phyloP scores from a whole-genome alignment of 129 eudicot genomes.

The Lonicera japonica region DNA sequence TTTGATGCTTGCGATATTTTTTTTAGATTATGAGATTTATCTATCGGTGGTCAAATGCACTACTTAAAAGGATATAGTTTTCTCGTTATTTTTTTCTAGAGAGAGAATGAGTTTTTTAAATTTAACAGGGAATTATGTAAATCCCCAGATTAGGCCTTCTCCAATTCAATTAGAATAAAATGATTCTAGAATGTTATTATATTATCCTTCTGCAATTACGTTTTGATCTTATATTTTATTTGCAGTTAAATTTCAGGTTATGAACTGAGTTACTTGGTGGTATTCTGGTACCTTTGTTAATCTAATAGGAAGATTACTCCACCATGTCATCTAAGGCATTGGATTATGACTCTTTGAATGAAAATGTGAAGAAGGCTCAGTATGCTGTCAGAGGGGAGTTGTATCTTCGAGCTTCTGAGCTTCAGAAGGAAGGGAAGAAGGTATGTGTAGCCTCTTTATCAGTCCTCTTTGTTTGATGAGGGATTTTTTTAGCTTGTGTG shows the following conservation, averaged over 20 bases:
- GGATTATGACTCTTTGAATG: conserved; percentile 80
- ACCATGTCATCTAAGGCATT: conserved; percentile 65
- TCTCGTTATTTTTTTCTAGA: too few species aligned
- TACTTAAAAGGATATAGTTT: too few species aligned
- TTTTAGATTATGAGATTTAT: too few species aligned
- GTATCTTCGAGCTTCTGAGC: conserved; percentile 99
- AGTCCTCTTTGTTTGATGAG: too few species aligned
- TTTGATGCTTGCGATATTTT: background rate
- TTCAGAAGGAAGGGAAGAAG: conserved; percentile 99
- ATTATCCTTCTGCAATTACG: background rate
- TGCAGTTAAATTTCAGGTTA: conserved; percentile 2
- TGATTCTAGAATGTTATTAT: background rate
- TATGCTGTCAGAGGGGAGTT: conserved; percentile 99
- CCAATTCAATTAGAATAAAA: background rate
- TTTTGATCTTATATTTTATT: background rate
- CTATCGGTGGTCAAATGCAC: too few species aligned
- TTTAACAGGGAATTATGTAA: too few species aligned
- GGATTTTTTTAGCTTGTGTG: background rate
- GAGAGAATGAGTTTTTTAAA: too few species aligned
- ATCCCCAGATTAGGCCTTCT: background rate
- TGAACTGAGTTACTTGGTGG: conserved; percentile 2
- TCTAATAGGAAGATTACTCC: conserved; percentile 7
- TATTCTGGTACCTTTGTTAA: conserved; percentile 4
- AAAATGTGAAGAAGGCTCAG: conserved; percentile 96
- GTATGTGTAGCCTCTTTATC: conserved; percentile 16